phyloP scores from a whole-genome alignment of 2,329 filamentous ascomycete species.

The Penicillium vulpinum region DNA sequence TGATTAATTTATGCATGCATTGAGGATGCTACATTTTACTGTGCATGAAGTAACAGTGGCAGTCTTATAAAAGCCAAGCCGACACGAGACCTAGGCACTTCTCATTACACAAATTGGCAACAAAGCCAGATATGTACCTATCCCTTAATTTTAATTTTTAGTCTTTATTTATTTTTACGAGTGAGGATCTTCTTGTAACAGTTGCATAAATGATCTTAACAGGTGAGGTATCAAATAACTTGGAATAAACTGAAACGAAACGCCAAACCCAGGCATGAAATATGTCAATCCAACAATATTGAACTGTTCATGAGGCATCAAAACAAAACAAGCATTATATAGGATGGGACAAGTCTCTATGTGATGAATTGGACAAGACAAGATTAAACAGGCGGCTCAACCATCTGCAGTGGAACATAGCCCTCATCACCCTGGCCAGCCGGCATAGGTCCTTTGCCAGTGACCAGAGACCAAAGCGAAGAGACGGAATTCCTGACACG shows the following conservation, averaged over 20 bases:
- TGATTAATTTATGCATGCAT: not conserved
- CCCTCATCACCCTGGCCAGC: conserved; percentile 36
- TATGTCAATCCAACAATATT: not conserved
- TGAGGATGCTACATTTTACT: not conserved
- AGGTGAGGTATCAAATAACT: conserved; percentile 21
- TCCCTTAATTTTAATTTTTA: too few relatives aligned
- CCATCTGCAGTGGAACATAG: conserved; percentile 49
- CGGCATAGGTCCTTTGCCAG: conserved; percentile 26
- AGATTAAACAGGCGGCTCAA: conserved; percentile 39
- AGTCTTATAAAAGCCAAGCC: not conserved
- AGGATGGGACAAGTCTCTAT: not conserved
- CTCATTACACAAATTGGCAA: not conserved
- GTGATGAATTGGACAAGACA: not conserved
- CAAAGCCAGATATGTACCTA: too few relatives aligned
- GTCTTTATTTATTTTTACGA: not conserved
- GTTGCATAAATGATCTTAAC: conserved; percentile 2
- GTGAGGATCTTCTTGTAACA: not conserved
- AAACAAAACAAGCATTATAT: not conserved
- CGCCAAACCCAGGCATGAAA: not conserved
- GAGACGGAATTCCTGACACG: conserved; percentile 20
- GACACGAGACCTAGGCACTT: not conserved
- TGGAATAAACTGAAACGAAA: not conserved
- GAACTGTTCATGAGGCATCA: conserved; percentile 1
- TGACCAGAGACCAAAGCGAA: conserved; percentile 32
- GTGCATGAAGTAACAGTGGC: not conserved